phyloP scores from a whole-genome alignment of 148 eudicot species.

The Polygonum aviculare region DNA sequence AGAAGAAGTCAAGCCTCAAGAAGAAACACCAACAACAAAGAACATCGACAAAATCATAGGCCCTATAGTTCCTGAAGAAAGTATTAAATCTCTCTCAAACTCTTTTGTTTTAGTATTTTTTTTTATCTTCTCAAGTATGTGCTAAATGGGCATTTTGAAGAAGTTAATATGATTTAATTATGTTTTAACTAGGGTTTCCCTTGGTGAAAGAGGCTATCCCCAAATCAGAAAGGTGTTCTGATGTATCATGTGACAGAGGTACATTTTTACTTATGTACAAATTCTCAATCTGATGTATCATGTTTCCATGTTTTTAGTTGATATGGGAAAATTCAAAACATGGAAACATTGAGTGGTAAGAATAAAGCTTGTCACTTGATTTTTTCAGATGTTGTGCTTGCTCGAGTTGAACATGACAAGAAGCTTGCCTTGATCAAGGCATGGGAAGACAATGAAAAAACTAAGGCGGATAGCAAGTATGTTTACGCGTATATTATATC shows the following conservation, averaged over 20 bases:
- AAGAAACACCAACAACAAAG: not conserved
- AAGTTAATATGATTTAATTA: not conserved
- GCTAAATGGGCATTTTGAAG: not conserved
- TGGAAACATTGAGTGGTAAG: no score
- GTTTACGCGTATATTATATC: not conserved
- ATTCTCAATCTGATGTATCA: no score
- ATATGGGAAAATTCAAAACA: no score
- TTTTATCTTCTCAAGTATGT: not conserved
- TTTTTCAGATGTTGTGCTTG: conserved; percentile 37
- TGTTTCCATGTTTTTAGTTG: no score
- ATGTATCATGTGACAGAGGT: not conserved
- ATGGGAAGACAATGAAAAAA: conserved; percentile 71
- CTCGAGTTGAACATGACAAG: conserved; percentile 47
- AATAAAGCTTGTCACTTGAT: not conserved
- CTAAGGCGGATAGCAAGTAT: conserved; percentile 61
- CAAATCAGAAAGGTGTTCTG: not conserved
- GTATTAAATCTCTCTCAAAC: not conserved
- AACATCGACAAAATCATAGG: not conserved
- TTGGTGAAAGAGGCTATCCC: not conserved
- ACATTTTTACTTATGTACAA: not conserved
- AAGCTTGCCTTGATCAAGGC: conserved; percentile 58
- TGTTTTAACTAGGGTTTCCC: not conserved
- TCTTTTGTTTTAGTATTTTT: not conserved
- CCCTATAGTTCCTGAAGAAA: not conserved
- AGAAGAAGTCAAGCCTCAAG: not conserved